Conservation (phyloP, 768 basidiomycete species). For the Podaxis mareebaensis region DNA sequence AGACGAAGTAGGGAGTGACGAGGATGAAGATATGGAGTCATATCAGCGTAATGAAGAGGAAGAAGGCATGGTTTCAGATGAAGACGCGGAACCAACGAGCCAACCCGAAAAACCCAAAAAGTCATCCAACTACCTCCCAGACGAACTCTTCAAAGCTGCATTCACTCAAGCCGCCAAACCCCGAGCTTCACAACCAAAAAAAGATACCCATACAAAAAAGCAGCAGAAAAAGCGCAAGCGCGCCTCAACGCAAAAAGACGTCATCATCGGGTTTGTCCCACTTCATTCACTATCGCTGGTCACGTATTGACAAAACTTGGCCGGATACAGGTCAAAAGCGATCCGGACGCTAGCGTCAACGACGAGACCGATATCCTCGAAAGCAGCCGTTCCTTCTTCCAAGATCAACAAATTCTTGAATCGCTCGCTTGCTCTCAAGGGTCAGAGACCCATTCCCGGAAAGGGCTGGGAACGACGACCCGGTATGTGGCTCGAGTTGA, state of each 20-base stretch:
- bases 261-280: constrained; percentile 52
- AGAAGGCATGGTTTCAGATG: no score
- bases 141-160: constrained; percentile 62
- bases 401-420: constrained; percentile 54
- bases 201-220: constrained; percentile 26
- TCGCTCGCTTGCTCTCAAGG: constrained; percentile 49
- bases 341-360: constrained; percentile 47
- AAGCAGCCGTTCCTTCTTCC: constrained; percentile 47
- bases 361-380: constrained; percentile 23
- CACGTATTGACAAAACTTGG: neutral
- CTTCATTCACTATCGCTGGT: neutral
- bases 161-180: constrained; percentile 28
- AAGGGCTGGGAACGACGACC: constrained; percentile 61
- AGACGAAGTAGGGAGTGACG: constrained; percentile 26
- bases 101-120: neutral
- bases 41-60: neutral
- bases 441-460: constrained; percentile 32
- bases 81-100: constrained; percentile 6
- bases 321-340: constrained; percentile 44
- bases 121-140: constrained; percentile 53
- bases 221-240: constrained; percentile 32
- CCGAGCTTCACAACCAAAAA: constrained; percentile 27
- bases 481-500: constrained; percentile 37
- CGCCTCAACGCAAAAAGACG: constrained; percentile 42
- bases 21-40: constrained; percentile 25